Evolutionary conservation across 805 yeast genomes (phyloP), one percentile per base, ranked within the genome.

Genomic region (Hanseniaspora osmophila): DNA sequence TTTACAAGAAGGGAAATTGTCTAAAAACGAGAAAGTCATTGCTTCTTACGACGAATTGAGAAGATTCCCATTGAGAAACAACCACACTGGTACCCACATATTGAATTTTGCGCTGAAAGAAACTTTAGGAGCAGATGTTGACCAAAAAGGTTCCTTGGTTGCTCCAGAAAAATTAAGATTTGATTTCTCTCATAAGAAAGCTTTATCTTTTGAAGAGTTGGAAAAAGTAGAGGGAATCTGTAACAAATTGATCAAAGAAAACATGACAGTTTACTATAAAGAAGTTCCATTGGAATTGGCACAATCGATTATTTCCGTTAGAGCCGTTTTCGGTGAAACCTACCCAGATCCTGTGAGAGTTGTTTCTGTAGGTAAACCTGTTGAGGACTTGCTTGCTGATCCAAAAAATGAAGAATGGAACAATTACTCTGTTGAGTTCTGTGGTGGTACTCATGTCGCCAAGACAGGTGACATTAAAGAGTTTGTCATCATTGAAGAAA

Each of bases 291-390:
- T 92, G 51, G 74, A 69, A 17, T 59, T 66, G 48, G 98, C 97
- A 37, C 78, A 74, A 57, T 66, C 74, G 42, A 88, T 92, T 54
- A 68, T 65, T 52, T 94, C 96, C 30, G 78, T 92, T 41, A 84
- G 98, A 67, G 98, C 98, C 47, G 98, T 92, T 38, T 92, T 92
- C 58, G 98, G 98, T 59, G 99, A 92, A 71, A 86, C 95, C 2
- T 92, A 92, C 61, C 99, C 99, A 39, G 96, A 92, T 61, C 99
- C 98, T 35, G 99, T 92, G 18, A 80, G 98, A 63, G 98, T 92
- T 54, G 96, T 92, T 42, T 84, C 95, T 30, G 84, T 92, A 58
- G 99, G 99, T 59, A 81, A 75, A 37, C 79, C 95, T 41, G 87
- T 92, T 40, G 87, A 84, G 22, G 92, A 83, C 12, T 69, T 92